A percentile compares a stretch with the other conserved stretches of the same genome.
Conservation (phyloP, 805 yeast species). For the Yueomyces sinensis region DNA sequence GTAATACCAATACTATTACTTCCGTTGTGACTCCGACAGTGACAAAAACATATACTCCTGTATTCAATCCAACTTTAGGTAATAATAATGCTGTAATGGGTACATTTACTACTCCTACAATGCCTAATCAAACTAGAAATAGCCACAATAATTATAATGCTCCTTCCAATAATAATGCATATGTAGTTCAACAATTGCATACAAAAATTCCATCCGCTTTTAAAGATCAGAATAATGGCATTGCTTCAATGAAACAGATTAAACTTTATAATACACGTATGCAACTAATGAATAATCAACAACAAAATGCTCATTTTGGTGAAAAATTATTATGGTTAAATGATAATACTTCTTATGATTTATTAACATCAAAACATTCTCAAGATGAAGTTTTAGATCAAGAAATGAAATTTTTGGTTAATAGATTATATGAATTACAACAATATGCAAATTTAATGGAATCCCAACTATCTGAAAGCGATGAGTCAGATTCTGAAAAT, state of each 20-base stretch:
- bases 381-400: constrained; percentile 11
- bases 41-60: not conserved
- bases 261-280: constrained; percentile 19
- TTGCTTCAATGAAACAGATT: constrained; percentile 19
- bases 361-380: constrained; percentile 7
- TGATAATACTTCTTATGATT: constrained; percentile 3
- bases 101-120: not conserved
- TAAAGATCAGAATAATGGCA: constrained; percentile 5
- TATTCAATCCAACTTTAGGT: not conserved
- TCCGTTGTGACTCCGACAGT: not conserved
- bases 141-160: not conserved
- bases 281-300: constrained; percentile 11
- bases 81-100: not conserved
- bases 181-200: not conserved
- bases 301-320: constrained; percentile 1
- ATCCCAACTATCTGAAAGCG: too few relatives aligned
- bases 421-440: constrained; percentile 8
- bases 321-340: not conserved
- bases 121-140: not conserved
- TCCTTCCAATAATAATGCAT: not conserved
- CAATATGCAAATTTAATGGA: not conserved
- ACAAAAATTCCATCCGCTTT: not conserved
- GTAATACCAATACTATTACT: not conserved
- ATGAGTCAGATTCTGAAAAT: too few relatives aligned
- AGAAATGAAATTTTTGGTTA: constrained; percentile 11